Evolutionary conservation across 257 asterid species (phyloP).

Genomic region (Petrea volubilis): DNA sequence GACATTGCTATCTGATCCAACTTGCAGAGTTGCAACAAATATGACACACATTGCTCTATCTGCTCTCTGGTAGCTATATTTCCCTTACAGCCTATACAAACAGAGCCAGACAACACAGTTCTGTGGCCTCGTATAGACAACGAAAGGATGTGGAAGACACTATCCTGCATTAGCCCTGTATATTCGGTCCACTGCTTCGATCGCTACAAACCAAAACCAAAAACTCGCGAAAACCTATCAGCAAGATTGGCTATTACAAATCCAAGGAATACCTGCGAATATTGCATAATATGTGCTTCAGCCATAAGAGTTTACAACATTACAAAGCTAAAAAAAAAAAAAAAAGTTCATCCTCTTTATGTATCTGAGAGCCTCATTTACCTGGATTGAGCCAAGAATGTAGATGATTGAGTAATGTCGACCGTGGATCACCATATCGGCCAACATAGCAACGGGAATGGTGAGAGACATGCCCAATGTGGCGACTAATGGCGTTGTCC

Average conservation of each 20-base stretch:
- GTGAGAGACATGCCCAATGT: slow-evolving; percentile 98
- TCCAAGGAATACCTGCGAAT: slow-evolving; percentile 89
- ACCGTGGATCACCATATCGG: slow-evolving; percentile 95
- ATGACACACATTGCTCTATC: background rate
- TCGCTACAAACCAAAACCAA: slow-evolving; percentile 69
- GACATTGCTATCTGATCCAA: background rate
- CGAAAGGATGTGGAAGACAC: background rate
- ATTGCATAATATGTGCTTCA: background rate
- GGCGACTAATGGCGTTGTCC: slow-evolving; percentile 99
- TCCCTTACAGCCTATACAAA: background rate
- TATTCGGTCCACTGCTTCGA: background rate
- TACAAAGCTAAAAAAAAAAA: no score
- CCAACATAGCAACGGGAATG: slow-evolving; percentile 96
- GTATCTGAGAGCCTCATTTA: slow-evolving; percentile 11
- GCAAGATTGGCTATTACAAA: slow-evolving; percentile 86
- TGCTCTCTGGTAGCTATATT: background rate
- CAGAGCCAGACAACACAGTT: background rate
- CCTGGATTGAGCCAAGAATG: slow-evolving; percentile 92
- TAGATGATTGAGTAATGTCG: slow-evolving; percentile 91
- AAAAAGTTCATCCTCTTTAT: no score
- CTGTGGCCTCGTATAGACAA: background rate
- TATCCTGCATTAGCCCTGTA: background rate
- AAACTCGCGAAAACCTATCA: slow-evolving; percentile 48
- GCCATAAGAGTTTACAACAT: background rate
- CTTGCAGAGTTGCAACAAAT: background rate